These are phyloP conservation scores for Chrysosporium queenslandicum DNA, from an alignment of 2,329 filamentous ascomycete genomes.

Conservation along the genomic window DNA sequence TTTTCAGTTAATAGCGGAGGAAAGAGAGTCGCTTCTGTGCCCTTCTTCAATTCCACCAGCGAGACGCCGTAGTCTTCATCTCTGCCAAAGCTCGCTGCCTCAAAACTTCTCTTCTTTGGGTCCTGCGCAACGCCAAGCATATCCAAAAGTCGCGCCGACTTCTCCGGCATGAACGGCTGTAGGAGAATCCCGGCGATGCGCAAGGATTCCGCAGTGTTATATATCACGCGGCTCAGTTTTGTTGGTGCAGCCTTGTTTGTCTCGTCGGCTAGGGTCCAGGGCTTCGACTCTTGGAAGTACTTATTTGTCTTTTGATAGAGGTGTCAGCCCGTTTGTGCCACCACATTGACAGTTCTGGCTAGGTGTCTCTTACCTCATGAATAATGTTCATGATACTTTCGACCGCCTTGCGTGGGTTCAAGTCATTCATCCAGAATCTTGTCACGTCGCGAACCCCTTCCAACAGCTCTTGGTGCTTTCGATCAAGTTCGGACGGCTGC, in stretches of 20 bases:
- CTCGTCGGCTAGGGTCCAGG: slow-evolving; percentile 48
- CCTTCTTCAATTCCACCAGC: slow-evolving; percentile 33
- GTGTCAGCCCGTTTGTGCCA: no score
- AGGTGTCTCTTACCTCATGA: slow-evolving; percentile 8
- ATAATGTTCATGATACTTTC: slow-evolving; percentile 47
- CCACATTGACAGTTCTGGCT: not conserved
- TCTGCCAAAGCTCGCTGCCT: slow-evolving; percentile 50
- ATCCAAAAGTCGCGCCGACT: slow-evolving; percentile 62
- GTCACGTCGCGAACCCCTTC: slow-evolving; percentile 35
- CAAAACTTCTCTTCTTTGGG: slow-evolving; percentile 49
- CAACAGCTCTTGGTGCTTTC: slow-evolving; percentile 35
- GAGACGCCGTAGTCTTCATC: slow-evolving; percentile 61
- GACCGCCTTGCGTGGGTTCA: slow-evolving; percentile 57
- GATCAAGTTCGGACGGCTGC: slow-evolving; percentile 24
- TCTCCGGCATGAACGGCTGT: slow-evolving; percentile 81
- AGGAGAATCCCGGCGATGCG: slow-evolving; percentile 74
- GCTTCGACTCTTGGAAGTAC: slow-evolving; percentile 54
- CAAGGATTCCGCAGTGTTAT: slow-evolving; percentile 61
- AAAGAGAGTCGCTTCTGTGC: slow-evolving; percentile 43
- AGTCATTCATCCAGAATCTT: slow-evolving; percentile 49
- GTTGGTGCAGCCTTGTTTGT: slow-evolving; percentile 25
- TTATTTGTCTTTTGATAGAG: slow-evolving; percentile 57
- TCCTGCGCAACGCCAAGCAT: slow-evolving; percentile 56
- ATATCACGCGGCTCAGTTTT: slow-evolving; percentile 54
- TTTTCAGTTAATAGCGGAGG: slow-evolving; percentile 37